Base-by-base conservation (phyloP, 2,329 filamentous ascomycete genomes). In the Fusarium haematococcum region DNA sequence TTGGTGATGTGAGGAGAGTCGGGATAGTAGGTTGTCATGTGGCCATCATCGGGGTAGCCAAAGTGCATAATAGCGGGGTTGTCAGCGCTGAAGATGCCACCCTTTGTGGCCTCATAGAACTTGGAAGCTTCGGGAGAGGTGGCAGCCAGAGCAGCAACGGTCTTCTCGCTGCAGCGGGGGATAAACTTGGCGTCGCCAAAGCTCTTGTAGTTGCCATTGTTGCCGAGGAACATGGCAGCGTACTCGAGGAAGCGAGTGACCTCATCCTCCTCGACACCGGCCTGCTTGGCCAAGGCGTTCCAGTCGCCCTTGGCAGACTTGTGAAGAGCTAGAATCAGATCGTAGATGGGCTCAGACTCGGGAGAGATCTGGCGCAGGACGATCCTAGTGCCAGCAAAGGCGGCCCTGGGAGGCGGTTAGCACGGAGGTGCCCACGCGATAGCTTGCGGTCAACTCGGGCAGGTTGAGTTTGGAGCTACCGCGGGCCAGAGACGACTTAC, bases 161-260 rank as follows among this genome's bases (percentile, higher is more conserved):
- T 88, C 68, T 89, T 88, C 75, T 91, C 88, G 8, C 88, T 86
- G 78, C 93, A 90, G 76, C 93, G 88, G 3, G 94, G 94, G 67
- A 97, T 89, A 80, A 97, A 95, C 81, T 97, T 97, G 78, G 92
- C 90, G 83, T 97, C 94, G 50, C 94, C 94, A 78, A 95, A 96
- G 76, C 93, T 93, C 85, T 96, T 96, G 85, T 96, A 97, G 83
- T 97, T 97, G 73, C 94, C 93, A 71, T 88, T 88, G 80, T 96
- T 97, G 52, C 93, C 93, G 4, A 97, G 86, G 82, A 97, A 95
- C 82, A 94, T 93, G 33, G 90, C 91, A 9, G 93, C 88, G 81
- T 96, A 97, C 81, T 95, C 90, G 41, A 96, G 86, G 84, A 95
- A 95, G 69, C 88, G 86, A 18, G 88, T 87, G 54, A 95, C 80